These are phyloP conservation scores for Priceomyces haplophilus DNA, from an alignment of 805 yeast species.

Conservation along the genomic window DNA sequence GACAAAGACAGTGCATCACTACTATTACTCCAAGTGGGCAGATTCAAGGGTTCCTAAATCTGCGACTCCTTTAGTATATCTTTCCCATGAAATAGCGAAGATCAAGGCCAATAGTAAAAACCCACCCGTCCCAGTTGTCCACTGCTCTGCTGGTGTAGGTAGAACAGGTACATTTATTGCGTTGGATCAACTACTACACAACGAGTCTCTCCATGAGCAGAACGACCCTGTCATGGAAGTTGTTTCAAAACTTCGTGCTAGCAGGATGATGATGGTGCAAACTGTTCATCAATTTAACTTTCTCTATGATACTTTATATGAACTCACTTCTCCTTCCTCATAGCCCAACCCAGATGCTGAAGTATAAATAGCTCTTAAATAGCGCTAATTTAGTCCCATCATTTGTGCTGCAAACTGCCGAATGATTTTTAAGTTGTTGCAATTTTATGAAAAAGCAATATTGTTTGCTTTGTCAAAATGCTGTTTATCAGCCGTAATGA, in stretches of 20 bases:
- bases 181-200: slow-evolving; percentile 29
- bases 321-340: background rate
- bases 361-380: background rate
- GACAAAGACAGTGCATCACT: slow-evolving; percentile 33
- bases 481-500: no score
- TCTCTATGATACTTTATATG: slow-evolving; percentile 25
- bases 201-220: background rate
- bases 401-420: background rate
- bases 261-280: slow-evolving; percentile 45
- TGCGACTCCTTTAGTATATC: slow-evolving; percentile 25
- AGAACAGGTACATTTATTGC: slow-evolving; percentile 42
- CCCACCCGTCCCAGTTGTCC: slow-evolving; percentile 26
- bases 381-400: background rate
- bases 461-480: no score
- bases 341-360: background rate
- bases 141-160: slow-evolving; percentile 51
- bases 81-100: slow-evolving; percentile 19
- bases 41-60: slow-evolving; percentile 41
- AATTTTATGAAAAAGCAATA: no score
- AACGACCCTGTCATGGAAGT: slow-evolving; percentile 28
- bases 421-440: background rate
- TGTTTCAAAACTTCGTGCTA: slow-evolving; percentile 26
- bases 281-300: slow-evolving; percentile 35
- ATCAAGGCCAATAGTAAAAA: slow-evolving; percentile 4
- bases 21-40: slow-evolving; percentile 43